phyloP scores from a whole-genome alignment of 495 filamentous ascomycete species.

The Neurospora sp. region DNA sequence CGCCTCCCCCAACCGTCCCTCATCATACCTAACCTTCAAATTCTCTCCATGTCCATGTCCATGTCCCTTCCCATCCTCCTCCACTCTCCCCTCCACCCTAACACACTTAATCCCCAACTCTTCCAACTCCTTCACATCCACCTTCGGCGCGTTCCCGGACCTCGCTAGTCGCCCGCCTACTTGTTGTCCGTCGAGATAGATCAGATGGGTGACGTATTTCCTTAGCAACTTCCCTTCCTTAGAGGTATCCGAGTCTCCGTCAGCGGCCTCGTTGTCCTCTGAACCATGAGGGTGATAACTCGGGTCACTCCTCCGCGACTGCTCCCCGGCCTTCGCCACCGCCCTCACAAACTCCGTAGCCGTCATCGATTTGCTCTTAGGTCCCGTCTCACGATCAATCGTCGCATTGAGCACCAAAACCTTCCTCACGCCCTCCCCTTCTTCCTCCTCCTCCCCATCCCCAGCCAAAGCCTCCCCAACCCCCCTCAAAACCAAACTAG shows the following conservation, averaged over 20 bases:
- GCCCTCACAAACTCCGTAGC: slow-evolving; percentile 72
- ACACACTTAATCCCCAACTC: slow-evolving; percentile 66
- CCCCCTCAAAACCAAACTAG: slow-evolving; percentile 56
- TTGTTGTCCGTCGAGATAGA: slow-evolving; percentile 64
- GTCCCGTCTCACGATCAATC: slow-evolving; percentile 77
- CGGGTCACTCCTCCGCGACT: slow-evolving; percentile 24
- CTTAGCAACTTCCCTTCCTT: slow-evolving; percentile 18
- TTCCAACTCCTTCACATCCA: slow-evolving; percentile 55
- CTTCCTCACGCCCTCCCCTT: slow-evolving; percentile 35
- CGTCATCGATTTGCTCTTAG: slow-evolving; percentile 44
- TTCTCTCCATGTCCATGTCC: no score
- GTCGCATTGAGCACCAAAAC: slow-evolving; percentile 79
- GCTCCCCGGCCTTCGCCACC: slow-evolving; percentile 53
- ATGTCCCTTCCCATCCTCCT: slow-evolving; percentile 20
- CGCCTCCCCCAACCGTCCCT: slow-evolving; percentile 60
- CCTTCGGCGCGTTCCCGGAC: slow-evolving; percentile 43
- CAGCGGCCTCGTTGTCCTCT: background rate
- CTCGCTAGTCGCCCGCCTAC: background rate
- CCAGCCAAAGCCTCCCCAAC: slow-evolving; percentile 46
- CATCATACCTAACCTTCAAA: slow-evolving; percentile 68
- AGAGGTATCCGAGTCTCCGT: background rate
- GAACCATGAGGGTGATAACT: background rate
- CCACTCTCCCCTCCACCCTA: slow-evolving; percentile 61
- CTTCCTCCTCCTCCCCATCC: slow-evolving; percentile 28
- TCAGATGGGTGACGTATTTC: slow-evolving; percentile 70